phyloP scores from a whole-genome alignment of 148 eudicot genomes.

The Cornus suecica region DNA sequence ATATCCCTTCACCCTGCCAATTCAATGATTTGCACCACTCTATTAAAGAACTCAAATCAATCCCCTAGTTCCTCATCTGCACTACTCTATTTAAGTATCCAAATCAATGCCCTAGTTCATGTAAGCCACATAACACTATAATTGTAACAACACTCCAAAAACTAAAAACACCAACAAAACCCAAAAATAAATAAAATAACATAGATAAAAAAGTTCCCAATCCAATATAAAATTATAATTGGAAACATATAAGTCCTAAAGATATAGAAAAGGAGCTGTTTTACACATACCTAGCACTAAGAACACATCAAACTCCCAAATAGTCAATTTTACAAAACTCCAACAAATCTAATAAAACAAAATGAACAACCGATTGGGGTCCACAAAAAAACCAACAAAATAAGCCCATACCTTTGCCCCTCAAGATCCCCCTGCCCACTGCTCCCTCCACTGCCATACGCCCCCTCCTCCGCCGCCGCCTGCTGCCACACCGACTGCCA shows the following conservation, averaged over 20 bases:
- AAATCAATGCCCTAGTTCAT: background rate
- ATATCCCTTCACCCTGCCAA: background rate
- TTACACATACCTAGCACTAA: background rate
- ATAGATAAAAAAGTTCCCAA: background rate
- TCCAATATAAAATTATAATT: background rate
- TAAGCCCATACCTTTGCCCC: slow-evolving; percentile 48
- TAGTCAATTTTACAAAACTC: background rate
- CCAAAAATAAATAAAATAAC: background rate
- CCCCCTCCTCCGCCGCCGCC: slow-evolving; percentile 46
- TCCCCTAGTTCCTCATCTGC: background rate
- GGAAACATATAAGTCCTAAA: background rate
- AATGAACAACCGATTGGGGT: background rate
- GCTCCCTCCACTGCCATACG: slow-evolving; percentile 38
- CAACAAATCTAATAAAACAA: background rate
- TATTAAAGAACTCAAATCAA: no score
- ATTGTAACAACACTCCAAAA: no score
- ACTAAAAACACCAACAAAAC: no score
- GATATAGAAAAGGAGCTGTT: background rate
- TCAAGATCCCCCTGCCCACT: slow-evolving; percentile 46
- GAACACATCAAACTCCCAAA: background rate
- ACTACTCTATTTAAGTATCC: background rate
- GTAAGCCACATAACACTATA: no score
- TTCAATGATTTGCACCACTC: background rate
- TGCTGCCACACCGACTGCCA: slow-evolving; percentile 98
- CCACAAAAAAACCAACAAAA: background rate